Percentiles rank a stretch among this genome's conserved stretches.
Conservation (phyloP, 1,139 yeast species). For the Suhomyces choctaworum region DNA sequence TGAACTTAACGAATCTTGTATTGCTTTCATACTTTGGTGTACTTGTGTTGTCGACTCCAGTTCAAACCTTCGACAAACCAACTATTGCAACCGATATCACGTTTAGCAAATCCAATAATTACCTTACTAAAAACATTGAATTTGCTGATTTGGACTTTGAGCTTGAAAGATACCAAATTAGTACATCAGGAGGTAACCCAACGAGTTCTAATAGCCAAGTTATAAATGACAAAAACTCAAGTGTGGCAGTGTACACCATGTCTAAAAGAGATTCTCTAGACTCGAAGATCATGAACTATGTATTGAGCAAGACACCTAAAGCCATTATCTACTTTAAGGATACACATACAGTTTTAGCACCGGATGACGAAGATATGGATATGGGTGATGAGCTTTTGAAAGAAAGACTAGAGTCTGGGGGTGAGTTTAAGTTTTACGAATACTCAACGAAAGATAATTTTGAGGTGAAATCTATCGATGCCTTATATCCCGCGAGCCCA, state of each 20-base stretch:
- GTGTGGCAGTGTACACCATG: neutral
- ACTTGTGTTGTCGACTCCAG: too few relatives aligned
- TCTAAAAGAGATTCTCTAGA: constrained; percentile 6
- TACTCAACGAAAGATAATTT: constrained; percentile 8
- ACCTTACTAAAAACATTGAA: too few relatives aligned
- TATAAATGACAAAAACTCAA: too few relatives aligned
- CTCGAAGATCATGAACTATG: constrained; percentile 3
- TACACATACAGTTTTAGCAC: constrained; percentile 22
- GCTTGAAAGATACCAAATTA: too few relatives aligned
- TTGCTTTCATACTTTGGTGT: too few relatives aligned
- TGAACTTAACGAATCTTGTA: too few relatives aligned
- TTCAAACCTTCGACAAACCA: too few relatives aligned
- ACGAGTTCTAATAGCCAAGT: too few relatives aligned
- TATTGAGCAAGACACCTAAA: constrained; percentile 15
- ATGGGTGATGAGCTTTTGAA: neutral
- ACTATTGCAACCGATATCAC: too few relatives aligned
- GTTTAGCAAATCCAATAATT: too few relatives aligned
- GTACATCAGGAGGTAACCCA: too few relatives aligned
- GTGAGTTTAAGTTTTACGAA: constrained; percentile 12
- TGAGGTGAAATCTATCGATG: constrained; percentile 7
- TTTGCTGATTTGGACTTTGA: too few relatives aligned
- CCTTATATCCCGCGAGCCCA: constrained; percentile 21
- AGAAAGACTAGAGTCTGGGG: constrained; percentile 5
- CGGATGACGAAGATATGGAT: constrained; percentile 13
- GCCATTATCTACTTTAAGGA: constrained; percentile 22